Conservation (phyloP, 148 eudicot genomes). For the Rhododendron henanense region DNA sequence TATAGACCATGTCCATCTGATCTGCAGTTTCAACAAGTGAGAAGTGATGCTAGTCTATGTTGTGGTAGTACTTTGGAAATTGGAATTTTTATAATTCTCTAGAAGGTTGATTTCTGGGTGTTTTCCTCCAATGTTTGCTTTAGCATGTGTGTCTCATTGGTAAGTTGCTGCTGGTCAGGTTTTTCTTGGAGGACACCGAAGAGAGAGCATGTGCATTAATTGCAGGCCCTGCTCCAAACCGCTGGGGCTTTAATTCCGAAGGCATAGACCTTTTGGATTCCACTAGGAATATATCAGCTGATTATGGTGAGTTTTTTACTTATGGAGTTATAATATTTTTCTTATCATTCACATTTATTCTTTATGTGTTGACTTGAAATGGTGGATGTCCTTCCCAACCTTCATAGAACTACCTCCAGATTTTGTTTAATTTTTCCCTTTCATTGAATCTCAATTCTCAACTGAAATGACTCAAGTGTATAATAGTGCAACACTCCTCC, state of each 20-base stretch:
- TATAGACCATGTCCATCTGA: conserved; percentile 71
- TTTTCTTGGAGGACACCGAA: conserved; percentile 86
- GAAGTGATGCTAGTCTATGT: conserved; percentile 11
- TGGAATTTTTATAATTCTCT: neutral
- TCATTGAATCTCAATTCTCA: neutral
- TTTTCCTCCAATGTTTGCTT: neutral
- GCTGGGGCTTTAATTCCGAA: conserved; percentile 85
- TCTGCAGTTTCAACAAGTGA: conserved; percentile 84
- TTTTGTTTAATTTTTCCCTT: neutral
- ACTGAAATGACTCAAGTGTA: neutral
- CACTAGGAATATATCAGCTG: conserved; percentile 8
- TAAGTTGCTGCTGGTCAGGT: conserved; percentile 40
- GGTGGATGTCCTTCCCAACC: neutral
- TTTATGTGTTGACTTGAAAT: neutral
- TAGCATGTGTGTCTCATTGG: neutral
- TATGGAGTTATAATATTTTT: neutral
- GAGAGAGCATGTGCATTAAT: conserved; percentile 98
- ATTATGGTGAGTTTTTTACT: conserved; percentile 34
- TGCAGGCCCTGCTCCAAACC: conserved; percentile 97
- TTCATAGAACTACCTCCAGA: neutral
- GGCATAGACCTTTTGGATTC: conserved; percentile 4
- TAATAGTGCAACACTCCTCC: neutral
- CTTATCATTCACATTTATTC: neutral
- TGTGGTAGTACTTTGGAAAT: neutral
- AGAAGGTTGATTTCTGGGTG: neutral